phyloP scores from a whole-genome alignment of 768 basidiomycete genomes.

The Coprinellus micaceus region DNA sequence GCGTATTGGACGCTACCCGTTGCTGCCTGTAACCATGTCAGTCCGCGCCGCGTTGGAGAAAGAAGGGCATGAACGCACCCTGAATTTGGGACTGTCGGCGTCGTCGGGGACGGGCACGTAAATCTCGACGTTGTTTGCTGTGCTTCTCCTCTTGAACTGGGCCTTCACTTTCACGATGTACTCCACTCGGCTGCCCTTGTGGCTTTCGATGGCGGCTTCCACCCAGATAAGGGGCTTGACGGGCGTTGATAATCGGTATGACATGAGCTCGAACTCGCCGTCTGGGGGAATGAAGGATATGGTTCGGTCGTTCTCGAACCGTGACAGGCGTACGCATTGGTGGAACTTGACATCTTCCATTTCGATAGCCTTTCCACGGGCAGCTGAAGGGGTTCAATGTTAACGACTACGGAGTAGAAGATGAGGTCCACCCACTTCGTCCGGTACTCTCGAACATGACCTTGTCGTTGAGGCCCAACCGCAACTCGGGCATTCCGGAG shows the following conservation, averaged over 20 bases:
- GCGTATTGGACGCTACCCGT: slow-evolving; percentile 96
- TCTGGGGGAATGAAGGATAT: slow-evolving; percentile 99
- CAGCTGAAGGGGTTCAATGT: slow-evolving; percentile 42
- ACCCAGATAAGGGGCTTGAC: slow-evolving; percentile 98
- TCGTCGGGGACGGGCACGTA: slow-evolving; percentile 99
- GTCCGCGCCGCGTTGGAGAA: not conserved
- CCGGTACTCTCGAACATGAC: slow-evolving; percentile 99
- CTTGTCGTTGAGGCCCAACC: slow-evolving; percentile 96
- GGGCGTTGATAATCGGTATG: slow-evolving; percentile 91
- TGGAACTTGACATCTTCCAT: slow-evolving; percentile 99
- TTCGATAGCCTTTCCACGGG: slow-evolving; percentile 96
- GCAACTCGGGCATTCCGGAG: slow-evolving; percentile 98
- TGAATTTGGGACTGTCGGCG: slow-evolving; percentile 95
- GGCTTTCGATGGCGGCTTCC: slow-evolving; percentile 93
- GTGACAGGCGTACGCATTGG: slow-evolving; percentile 94
- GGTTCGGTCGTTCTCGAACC: slow-evolving; percentile 98
- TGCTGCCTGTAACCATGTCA: slow-evolving; percentile 59
- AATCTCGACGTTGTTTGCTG: slow-evolving; percentile 98
- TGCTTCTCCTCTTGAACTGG: slow-evolving; percentile 94
- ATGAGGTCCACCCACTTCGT: slow-evolving; percentile 58
- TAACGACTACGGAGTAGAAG: not conserved
- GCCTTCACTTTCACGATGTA: slow-evolving; percentile 96
- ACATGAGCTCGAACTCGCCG: slow-evolving; percentile 98
- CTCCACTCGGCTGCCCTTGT: slow-evolving; percentile 89
- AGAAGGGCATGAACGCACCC: slow-evolving; percentile 49